phyloP scores from a whole-genome alignment of 2,329 filamentous ascomycete species.

The Eutypella sp. region DNA sequence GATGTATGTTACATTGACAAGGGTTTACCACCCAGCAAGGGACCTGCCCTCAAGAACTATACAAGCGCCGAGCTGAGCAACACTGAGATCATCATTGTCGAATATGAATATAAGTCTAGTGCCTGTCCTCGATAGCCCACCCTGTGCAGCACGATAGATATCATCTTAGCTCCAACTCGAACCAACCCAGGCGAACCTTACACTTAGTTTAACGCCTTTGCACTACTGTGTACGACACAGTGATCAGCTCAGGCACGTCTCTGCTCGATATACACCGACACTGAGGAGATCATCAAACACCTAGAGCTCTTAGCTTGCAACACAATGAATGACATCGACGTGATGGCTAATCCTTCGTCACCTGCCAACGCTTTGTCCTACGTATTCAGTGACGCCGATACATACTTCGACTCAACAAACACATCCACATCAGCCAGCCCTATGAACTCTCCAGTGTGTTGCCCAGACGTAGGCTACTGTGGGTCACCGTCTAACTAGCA shows the following conservation, averaged over 20 bases:
- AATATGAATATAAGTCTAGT: not conserved
- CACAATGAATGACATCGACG: slow-evolving; percentile 28
- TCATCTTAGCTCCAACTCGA: not conserved
- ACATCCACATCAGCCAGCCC: slow-evolving; percentile 34
- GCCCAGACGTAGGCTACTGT: not conserved
- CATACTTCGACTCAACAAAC: slow-evolving; percentile 28
- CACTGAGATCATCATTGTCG: not conserved
- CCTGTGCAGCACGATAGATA: not conserved
- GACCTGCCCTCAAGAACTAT: not conserved
- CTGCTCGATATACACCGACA: not conserved
- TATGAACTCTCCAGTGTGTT: slow-evolving; percentile 31
- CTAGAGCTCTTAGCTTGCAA: not conserved
- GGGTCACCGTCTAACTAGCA: slow-evolving; percentile 8
- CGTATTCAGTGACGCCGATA: slow-evolving; percentile 31
- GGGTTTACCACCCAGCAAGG: not conserved
- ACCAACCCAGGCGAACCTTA: not conserved
- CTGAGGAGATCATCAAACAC: not conserved
- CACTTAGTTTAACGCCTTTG: no score
- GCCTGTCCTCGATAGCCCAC: not conserved
- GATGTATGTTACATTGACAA: not conserved
- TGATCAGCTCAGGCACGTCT: not conserved
- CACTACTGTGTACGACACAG: no score
- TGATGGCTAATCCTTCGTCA: slow-evolving; percentile 27
- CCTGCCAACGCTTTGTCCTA: slow-evolving; percentile 28
- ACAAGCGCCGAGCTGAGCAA: no score